A percentile compares a stretch with the other conserved stretches of the same genome.
phyloP scores from a whole-genome alignment of 108 stramenopile genomes.

The Cyclotella baltica region DNA sequence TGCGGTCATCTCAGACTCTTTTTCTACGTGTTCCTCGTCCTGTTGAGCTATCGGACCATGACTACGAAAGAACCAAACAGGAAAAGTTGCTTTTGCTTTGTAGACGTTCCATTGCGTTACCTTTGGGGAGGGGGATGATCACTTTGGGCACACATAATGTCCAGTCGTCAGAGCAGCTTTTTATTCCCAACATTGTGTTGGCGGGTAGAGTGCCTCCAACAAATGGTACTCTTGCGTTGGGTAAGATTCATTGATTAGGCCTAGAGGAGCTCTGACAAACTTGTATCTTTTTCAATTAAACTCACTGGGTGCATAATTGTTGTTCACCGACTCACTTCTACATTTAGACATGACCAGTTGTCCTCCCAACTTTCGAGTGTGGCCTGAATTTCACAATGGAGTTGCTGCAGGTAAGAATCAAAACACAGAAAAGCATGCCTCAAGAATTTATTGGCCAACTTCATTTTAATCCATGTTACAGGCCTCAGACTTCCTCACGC shows the following conservation, averaged over 20 bases:
- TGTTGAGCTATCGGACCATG: conserved; percentile 90
- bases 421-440: background rate
- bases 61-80: conserved; percentile 89
- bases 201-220: conserved; percentile 92
- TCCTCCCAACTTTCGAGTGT: conserved; percentile 80
- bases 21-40: conserved; percentile 84
- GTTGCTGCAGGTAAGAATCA: conserved; percentile 75
- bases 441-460: background rate
- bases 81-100: conserved; percentile 84
- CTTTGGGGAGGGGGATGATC: conserved; percentile 96
- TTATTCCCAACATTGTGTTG: conserved; percentile 89
- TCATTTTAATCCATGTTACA: too few relatives aligned
- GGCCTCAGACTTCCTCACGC: conserved; percentile 82
- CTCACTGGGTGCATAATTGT: background rate
- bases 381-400: conserved; percentile 99
- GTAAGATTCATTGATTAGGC: background rate
- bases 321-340: background rate
- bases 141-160: conserved; percentile 91
- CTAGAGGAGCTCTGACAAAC: background rate
- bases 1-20: conserved; percentile 89
- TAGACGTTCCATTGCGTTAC: conserved; percentile 86
- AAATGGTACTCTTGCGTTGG: conserved; percentile 85
- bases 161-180: conserved; percentile 85
- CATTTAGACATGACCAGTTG: conserved; percentile 62
- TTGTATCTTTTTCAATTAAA: background rate